These are phyloP conservation scores for Chytriomyces hyalinus DNA, from an alignment of 192 early-diverging fungal genomes.

Conservation along the genomic window DNA sequence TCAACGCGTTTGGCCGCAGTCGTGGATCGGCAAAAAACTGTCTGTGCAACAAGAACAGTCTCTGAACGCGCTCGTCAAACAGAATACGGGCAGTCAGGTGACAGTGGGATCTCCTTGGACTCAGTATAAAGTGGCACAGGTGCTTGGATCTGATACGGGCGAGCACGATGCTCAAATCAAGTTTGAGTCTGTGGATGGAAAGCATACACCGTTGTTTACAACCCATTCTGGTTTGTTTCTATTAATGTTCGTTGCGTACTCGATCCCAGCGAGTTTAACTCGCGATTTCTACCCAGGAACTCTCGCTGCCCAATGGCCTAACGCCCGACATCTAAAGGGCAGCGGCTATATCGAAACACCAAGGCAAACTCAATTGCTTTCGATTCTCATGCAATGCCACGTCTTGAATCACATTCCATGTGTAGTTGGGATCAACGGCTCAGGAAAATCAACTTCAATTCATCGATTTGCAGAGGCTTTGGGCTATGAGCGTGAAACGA, in stretches of 20 bases:
- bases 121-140: no score
- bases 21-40: slow-evolving; percentile 38
- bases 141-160: no score
- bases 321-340: no score
- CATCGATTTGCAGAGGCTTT: slow-evolving; percentile 62
- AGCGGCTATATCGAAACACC: slow-evolving; percentile 36
- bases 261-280: no score
- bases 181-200: no score
- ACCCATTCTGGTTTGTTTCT: no score
- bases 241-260: no score
- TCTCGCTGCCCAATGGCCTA: no score
- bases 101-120: no score
- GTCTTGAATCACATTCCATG: slow-evolving; percentile 59
- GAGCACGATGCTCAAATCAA: no score
- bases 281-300: no score
- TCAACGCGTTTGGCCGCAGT: slow-evolving; percentile 35
- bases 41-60: slow-evolving; percentile 31
- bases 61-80: slow-evolving; percentile 18
- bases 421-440: slow-evolving; percentile 74
- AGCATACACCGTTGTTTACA: no score
- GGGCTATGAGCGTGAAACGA: slow-evolving; percentile 69
- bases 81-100: not conserved
- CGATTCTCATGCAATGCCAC: slow-evolving; percentile 43
- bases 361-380: slow-evolving; percentile 30
- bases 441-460: slow-evolving; percentile 72